These are phyloP conservation scores for Conoideocrella luteorostrata DNA, from an alignment of 2,329 filamentous ascomycete species.

Conservation along the genomic window DNA sequence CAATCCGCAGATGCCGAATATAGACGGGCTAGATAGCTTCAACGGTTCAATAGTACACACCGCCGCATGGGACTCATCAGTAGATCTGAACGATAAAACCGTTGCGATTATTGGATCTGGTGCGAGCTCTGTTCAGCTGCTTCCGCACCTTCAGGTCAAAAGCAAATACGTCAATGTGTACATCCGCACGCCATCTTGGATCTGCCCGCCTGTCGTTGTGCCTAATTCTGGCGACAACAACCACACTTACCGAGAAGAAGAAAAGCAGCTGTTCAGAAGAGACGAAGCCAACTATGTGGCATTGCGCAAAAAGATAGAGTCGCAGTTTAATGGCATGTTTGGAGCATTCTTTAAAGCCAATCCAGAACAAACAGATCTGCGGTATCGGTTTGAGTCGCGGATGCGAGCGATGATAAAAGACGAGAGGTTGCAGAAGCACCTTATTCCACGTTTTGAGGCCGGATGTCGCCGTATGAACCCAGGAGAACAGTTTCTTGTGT, in stretches of 20 bases:
- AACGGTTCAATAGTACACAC: slow-evolving; percentile 38
- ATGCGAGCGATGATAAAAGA: slow-evolving; percentile 13
- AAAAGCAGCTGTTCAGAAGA: slow-evolving; percentile 9
- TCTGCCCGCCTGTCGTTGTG: slow-evolving; percentile 25
- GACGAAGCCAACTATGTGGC: slow-evolving; percentile 9
- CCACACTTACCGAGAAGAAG: slow-evolving; percentile 10
- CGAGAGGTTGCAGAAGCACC: slow-evolving; percentile 10
- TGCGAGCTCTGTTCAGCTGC: slow-evolving; percentile 32
- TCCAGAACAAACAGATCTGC: slow-evolving; percentile 11
- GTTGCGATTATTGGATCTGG: slow-evolving; percentile 31
- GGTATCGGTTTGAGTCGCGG: slow-evolving; percentile 10
- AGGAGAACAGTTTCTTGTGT: slow-evolving; percentile 33
- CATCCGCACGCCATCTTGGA: slow-evolving; percentile 40
- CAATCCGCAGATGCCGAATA: slow-evolving; percentile 39
- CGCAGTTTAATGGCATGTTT: slow-evolving; percentile 33
- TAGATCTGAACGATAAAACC: slow-evolving; percentile 26
- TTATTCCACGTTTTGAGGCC: slow-evolving; percentile 17
- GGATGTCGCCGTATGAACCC: slow-evolving; percentile 24
- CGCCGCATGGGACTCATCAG: slow-evolving; percentile 36
- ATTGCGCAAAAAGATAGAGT: slow-evolving; percentile 29
- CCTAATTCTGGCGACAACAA: slow-evolving; percentile 7
- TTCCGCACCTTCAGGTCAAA: slow-evolving; percentile 34
- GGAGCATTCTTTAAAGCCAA: slow-evolving; percentile 30
- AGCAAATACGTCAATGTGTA: slow-evolving; percentile 36
- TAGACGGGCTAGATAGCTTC: slow-evolving; percentile 39